These are phyloP conservation scores for Naegleria lovaniensis DNA, from an alignment of 208 protist species.

Conservation along the genomic window DNA sequence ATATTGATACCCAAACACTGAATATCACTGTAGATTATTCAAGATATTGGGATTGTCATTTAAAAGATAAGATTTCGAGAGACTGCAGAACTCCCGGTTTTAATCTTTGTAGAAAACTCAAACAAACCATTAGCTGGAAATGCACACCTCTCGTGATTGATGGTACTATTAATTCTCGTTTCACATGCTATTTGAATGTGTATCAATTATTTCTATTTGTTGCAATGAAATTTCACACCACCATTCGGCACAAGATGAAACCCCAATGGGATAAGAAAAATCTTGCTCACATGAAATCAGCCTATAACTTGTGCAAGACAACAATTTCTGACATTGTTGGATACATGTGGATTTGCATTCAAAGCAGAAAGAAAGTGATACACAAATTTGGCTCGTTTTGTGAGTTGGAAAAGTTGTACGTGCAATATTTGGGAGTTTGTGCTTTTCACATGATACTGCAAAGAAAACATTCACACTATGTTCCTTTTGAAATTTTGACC, in stretches of 20 bases:
- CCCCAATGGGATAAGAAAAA: background rate
- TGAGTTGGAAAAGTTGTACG: background rate
- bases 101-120: background rate
- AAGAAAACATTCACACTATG: background rate
- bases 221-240: slow-evolving; percentile 18
- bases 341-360: slow-evolving; percentile 17
- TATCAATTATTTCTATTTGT: slow-evolving; percentile 8
- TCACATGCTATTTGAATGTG: background rate
- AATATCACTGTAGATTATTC: background rate
- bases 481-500: background rate
- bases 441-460: background rate
- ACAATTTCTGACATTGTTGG: slow-evolving; percentile 11
- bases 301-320: background rate
- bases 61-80: background rate
- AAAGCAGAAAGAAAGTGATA: background rate
- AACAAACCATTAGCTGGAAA: slow-evolving; percentile 17
- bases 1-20: background rate
- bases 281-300: background rate
- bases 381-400: background rate
- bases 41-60: background rate
- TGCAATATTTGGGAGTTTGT: background rate
- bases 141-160: slow-evolving; percentile 10
- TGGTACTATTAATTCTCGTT: background rate
- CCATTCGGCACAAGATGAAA: background rate
- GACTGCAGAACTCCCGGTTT: background rate